Evolutionary conservation across 2,329 filamentous ascomycete genomes (phyloP).

Genomic region (Colletotrichum sublineola): DNA sequence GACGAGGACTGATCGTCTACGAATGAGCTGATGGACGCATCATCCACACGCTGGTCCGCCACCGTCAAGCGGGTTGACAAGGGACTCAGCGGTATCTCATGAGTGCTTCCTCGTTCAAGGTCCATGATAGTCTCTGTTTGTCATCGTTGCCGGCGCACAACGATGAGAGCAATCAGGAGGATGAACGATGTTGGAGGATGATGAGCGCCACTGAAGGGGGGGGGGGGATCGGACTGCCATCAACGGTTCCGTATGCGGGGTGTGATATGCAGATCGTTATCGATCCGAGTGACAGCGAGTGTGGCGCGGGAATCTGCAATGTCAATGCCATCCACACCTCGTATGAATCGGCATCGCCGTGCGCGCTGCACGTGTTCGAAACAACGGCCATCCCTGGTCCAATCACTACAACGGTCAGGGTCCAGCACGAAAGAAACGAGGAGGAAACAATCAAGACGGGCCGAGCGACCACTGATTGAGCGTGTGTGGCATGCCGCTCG

Average conservation of each 20-base stretch:
- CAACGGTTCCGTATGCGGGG: background rate
- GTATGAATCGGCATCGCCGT: background rate
- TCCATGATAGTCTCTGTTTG: slow-evolving; percentile 18
- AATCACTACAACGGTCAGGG: background rate
- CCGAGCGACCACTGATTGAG: background rate
- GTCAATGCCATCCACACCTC: background rate
- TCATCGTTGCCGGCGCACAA: background rate
- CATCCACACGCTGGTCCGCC: background rate
- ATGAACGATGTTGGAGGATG: background rate
- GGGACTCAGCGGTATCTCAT: background rate
- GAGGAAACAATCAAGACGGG: background rate
- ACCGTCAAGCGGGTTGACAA: background rate
- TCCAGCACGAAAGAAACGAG: background rate
- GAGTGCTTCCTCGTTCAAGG: slow-evolving; percentile 19
- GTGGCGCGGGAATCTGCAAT: background rate
- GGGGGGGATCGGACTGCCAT: no score
- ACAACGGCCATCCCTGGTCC: background rate
- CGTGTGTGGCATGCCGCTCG: background rate
- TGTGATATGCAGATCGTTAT: background rate
- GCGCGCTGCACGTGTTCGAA: background rate
- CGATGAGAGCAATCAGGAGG: background rate
- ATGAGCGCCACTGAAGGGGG: background rate
- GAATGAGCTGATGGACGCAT: background rate
- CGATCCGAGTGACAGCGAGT: background rate
- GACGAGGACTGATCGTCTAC: background rate